Evolutionary conservation across 768 basidiomycete genomes (phyloP).

Genomic region (Pholiota conissans): DNA sequence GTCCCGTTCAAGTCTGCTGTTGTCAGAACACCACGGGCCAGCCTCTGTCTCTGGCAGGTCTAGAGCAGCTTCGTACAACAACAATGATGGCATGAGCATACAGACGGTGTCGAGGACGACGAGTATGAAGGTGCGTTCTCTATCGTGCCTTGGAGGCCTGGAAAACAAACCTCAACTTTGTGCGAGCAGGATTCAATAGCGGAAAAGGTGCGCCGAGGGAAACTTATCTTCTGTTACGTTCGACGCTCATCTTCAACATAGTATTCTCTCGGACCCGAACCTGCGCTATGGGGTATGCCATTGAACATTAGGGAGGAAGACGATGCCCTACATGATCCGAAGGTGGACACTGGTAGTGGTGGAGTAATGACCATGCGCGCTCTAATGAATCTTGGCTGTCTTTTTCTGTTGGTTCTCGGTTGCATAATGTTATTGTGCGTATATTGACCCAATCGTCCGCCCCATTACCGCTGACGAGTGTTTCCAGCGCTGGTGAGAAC

Average conservation of each 20-base stretch:
- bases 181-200: slow-evolving; percentile 2
- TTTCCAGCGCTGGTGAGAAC: slow-evolving; percentile 38
- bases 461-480: slow-evolving; percentile 1
- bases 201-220: neutral
- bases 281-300: slow-evolving; percentile 48
- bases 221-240: neutral
- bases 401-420: slow-evolving; percentile 51
- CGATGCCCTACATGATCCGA: slow-evolving; percentile 63
- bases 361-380: slow-evolving; percentile 63
- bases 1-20: slow-evolving; percentile 6
- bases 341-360: slow-evolving; percentile 35
- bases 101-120: neutral
- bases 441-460: neutral
- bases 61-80: neutral
- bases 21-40: slow-evolving; percentile 1
- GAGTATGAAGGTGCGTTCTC: slow-evolving; percentile 3
- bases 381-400: slow-evolving; percentile 65
- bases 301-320: slow-evolving; percentile 54
- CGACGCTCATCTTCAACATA: slow-evolving; percentile 11
- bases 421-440: slow-evolving; percentile 60
- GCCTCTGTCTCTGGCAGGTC: slow-evolving; percentile 2
- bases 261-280: slow-evolving; percentile 44
- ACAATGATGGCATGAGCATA: neutral
- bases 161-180: neutral
- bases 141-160: neutral